Base-by-base conservation (phyloP, 1,284 basidiomycete species). In the Apiotrichum akiyoshidainum region DNA sequence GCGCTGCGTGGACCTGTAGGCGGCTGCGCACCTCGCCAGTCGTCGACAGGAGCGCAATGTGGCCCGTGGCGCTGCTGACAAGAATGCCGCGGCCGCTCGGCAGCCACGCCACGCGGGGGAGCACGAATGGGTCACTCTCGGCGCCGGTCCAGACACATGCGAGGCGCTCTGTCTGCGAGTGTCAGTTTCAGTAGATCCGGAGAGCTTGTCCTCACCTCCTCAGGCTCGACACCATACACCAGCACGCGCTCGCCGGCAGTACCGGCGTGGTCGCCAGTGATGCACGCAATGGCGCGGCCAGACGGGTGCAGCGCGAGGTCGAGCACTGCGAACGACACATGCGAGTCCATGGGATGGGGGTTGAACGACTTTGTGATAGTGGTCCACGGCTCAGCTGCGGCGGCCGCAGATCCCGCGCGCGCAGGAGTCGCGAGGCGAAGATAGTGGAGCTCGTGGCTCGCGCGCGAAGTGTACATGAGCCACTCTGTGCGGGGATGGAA, bases 261-360 rank as follows among this genome's bases (percentile, higher is more conserved):
- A 2, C 74, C 73, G 8, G 71, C 64, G 54, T 78, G 76, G 66
- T 79, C 77, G 8, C 77, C 78, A 11, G 77, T 78, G 52, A 75
- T 70, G 50, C 74, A 75, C 9, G 75, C 76, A 4, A 79, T 54
- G n/a, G 77, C 57, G 39, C 66, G 66, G 0, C 73, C 73, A 1
- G 66, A 68, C 0, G 78, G 78, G 57, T 79, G 75, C 2, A 78
- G 52, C 0, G 73, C 71, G 55, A 79, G 59, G 63, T 81, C 90
- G 85, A 81, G 90, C 73, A 71, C 89, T 83, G 61, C 89, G 82
- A 79, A 79, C 21, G 72, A 75, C 42, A 78, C 66, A 56, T 78
- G 76, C 14, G 67, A 71, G 57, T 77, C 75, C 57, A 71, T 61
- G 9, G 76, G 71, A 46, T 75, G 72, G 11, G 72, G 68, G 57